Base-by-base conservation (phyloP, 768 basidiomycete species). In the Punctularia strigosozonata region DNA sequence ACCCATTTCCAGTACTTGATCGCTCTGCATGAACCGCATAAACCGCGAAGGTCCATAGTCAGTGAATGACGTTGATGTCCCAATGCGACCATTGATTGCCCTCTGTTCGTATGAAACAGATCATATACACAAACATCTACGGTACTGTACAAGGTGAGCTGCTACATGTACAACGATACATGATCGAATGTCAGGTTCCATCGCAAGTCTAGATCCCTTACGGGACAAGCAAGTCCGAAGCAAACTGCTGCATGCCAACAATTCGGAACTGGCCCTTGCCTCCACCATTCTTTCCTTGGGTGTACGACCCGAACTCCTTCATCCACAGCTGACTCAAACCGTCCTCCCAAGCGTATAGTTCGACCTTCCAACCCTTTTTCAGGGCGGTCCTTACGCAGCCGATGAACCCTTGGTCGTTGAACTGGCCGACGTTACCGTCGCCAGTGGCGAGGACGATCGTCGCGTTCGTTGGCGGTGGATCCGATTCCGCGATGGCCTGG, bases 371-470 rank as follows among this genome's bases (percentile, higher is more conserved):
- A 2, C 92, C 92, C 34, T 80, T 74, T 59, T 77, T 80, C 49
- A 97, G 61, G 4, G 92, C 92, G 10, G 80, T 77, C 41, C 85
- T 65, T 10, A 91, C 87, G 31, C 84, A 83, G 0, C 90, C 89
- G 19, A 91, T 56, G 62, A 95, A 98, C 5, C 92, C 92, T 50
- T 90, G 84, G 43, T 88, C 84, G 56, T 79, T 92, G 55, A 94
- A 95, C 54, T 94, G 84, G 4, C 86, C 84, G 7, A 83, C 80
- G 50, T 88, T 87, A 18, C 89, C 90, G 56, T 98, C 92, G 4
- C 92, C 92, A 0, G 92, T 95, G 1, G 88, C 92, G 31, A 97
- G 73, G 32, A 95, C 81, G 48, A 95, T 84, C 15, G 86, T 89
- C 10, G 78, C 73, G 2, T 75, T 73, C 8, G 62, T 50, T 0